phyloP scores from a whole-genome alignment of 2,329 filamentous ascomycete species.

The Fusarium multiceps region DNA sequence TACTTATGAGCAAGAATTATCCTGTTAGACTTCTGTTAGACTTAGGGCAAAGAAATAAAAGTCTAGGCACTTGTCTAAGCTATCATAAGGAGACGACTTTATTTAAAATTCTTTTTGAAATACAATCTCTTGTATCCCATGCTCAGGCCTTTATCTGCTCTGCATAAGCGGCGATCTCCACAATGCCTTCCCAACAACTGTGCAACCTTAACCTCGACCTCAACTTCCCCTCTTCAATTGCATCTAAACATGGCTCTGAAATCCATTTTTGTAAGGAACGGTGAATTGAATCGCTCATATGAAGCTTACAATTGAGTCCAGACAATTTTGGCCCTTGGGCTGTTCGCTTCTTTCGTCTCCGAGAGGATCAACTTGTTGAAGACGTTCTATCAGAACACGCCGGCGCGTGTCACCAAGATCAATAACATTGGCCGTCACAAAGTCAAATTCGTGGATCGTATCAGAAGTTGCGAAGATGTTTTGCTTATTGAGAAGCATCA shows the following conservation, averaged over 20 bases:
- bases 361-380: conserved; percentile 31
- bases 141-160: too few species aligned
- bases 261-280: conserved; percentile 8
- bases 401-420: conserved; percentile 43
- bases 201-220: not conserved
- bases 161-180: not conserved
- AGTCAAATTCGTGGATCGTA: conserved; percentile 52
- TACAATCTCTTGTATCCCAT: too few species aligned
- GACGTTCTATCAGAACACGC: conserved; percentile 47
- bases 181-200: not conserved
- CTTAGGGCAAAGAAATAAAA: too few species aligned
- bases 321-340: conserved; percentile 19
- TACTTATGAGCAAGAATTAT: too few species aligned
- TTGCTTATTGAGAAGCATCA: conserved; percentile 51
- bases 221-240: not conserved
- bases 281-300: not conserved
- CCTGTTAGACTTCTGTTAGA: too few species aligned
- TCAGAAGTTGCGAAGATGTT: conserved; percentile 56
- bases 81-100: too few species aligned
- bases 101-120: too few species aligned
- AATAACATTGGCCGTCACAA: conserved; percentile 45
- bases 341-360: conserved; percentile 21
- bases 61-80: too few species aligned
- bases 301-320: not conserved
- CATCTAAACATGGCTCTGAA: conserved; percentile 12